Conservation (phyloP, 2,329 filamentous ascomycete species). For the Blastomyces gilchristii region DNA sequence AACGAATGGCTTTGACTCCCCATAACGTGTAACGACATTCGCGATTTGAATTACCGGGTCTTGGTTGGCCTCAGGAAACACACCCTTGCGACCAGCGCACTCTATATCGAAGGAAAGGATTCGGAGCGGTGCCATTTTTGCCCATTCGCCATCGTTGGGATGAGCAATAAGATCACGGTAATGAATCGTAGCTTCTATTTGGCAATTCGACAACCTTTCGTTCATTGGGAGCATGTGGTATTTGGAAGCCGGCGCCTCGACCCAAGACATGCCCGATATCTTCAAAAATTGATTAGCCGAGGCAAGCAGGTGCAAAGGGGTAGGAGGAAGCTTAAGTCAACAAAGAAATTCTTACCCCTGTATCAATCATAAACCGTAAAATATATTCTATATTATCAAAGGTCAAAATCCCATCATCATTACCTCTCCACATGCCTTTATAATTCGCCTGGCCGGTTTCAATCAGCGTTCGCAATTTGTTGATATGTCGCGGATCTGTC, state of each 20-base stretch:
- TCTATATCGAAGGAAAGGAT: conserved; percentile 97
- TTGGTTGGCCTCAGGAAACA: conserved; percentile 84
- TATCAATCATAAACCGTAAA: conserved; percentile 95
- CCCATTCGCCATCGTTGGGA: conserved; percentile 84
- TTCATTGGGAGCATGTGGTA: conserved; percentile 54
- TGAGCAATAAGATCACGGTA: conserved; percentile 80
- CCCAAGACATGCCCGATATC: conserved; percentile 95
- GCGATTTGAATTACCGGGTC: conserved; percentile 98
- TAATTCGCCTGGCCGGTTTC: conserved; percentile 72
- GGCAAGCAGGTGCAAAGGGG: background rate
- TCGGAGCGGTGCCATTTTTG: conserved; percentile 90
- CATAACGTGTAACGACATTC: conserved; percentile 87
- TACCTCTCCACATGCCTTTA: conserved; percentile 74
- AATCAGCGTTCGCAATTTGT: conserved; percentile 62
- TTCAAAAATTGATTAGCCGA: conserved; percentile 24
- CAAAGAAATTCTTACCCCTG: conserved; percentile 48
- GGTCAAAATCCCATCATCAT: conserved; percentile 63
- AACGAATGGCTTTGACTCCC: conserved; percentile 90
- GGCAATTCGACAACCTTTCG: conserved; percentile 78
- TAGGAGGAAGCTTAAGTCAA: background rate
- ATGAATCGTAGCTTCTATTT: conserved; percentile 82
- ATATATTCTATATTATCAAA: conserved; percentile 96
- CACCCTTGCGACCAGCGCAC: conserved; percentile 91
- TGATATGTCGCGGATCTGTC: conserved; percentile 76
- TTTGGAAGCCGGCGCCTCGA: conserved; percentile 62